Base-by-base conservation (phyloP, 768 basidiomycete species). In the Symmetrospora coprosmae region DNA sequence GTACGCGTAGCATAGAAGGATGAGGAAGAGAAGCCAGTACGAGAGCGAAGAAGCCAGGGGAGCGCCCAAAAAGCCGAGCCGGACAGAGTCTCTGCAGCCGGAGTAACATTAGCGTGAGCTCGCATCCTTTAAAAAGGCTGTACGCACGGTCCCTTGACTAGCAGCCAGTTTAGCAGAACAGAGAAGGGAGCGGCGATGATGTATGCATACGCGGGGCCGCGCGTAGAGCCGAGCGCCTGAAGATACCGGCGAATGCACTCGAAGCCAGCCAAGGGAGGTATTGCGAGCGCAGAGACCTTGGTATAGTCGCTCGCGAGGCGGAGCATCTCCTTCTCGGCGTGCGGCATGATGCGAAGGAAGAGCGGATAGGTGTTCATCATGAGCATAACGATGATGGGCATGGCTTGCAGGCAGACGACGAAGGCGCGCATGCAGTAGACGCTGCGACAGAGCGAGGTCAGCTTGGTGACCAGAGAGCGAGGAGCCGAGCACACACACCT, bases 171-270 rank as follows among this genome's bases (percentile, higher is more conserved):
- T 4, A 58, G 40, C 9, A 33, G 16, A 4, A 58, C 41, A 5
- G 41, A 58, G 9, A 58, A 9, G 8, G 55, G 55, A 2, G 55
- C 39, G 7, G 40, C 31, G 4, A 58, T 8, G 17, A 43, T 25
- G 43, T 58, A 46, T 58, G 55, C 55, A 14, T 30, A 30, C 30
- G 55, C 46, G 9, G 41, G 41, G 3, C 55, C 55, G 17, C 31
- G 9, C 55, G 46, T 46, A 7, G 46, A 9, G 30, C 55, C 55
- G 30, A 58, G 28, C 16, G 39, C 31, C 5, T 27, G n/a, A 11
- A 58, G 28, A 21, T 58, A 58, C 28, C 55, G 55, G 11, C 41
- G 25, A 9, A 58, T 19, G 55, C 55, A 58, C 33, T 58, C 55
- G 41, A 34, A 58, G 33, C 28, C 28, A 4, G 37, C 37, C 3